Base-by-base conservation (phyloP, 805 yeast species). In the Priceomyces carsonii region DNA sequence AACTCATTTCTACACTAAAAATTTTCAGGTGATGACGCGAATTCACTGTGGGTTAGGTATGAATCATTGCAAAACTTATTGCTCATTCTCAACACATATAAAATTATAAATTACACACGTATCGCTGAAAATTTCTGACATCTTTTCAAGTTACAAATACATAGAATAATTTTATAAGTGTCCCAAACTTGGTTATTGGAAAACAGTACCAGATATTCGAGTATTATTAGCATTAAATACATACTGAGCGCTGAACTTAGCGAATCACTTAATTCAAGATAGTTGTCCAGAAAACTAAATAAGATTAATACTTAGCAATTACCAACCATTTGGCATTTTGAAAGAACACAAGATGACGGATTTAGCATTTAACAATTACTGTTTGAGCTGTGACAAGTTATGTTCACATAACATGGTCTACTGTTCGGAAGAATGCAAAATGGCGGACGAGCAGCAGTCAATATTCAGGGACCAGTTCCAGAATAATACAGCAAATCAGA, bases 331-430 rank as follows among this genome's bases (percentile, higher is more conserved):
- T n/a, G 10, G 18, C 18, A 12, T n/a, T 16, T 28, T 18, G 14
- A 14, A 13, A 28, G 18, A 18, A 29, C 8, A 17, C n/a, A 8
- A 19, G 15, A 69, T 71, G 75, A 60, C 75, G 26, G 61, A 57
- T 37, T 48, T 51, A 21, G 61, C 61, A 53, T 63, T 63, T 43
- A 61, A 63, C 42, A 60, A 63, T 45, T 63, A 60, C 45, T 63
- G 69, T 46, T 55, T 63, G 18, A 47, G 58, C 26, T 63, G 69
- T 44, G 67, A 62, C 42, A 52, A 60, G 44, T 51, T 61, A 26
- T 50, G 55, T 40, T 33, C 43, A 13, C 45, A 51, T 4, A 51
- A 47, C 29, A 42, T 52, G 7, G 47, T 56, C 5, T 58, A 58
- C 38, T 58, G 63, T 41, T 48, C 57, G 8, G 59, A 55, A 8